A percentile compares a stretch with the other conserved stretches of the same genome.
These are phyloP conservation scores for Tolypocladium guangdongense DNA, from an alignment of 2,329 filamentous ascomycete genomes.

Conservation along the genomic window DNA sequence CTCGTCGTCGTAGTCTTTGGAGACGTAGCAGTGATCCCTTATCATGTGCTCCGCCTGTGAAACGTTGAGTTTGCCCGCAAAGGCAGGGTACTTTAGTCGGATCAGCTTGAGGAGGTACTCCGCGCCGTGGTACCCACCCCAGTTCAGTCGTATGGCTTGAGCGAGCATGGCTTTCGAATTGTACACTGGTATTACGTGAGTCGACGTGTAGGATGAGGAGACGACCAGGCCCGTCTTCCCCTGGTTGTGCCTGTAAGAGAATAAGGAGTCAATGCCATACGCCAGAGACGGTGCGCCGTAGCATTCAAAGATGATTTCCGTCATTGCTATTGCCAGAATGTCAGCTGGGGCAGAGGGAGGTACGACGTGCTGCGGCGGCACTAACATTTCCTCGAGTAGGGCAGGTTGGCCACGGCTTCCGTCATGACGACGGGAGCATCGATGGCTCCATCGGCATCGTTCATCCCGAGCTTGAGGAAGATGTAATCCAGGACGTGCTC, in stretches of 20 bases:
- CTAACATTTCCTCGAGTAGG: constrained; percentile 79
- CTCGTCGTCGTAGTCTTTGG: constrained; percentile 72
- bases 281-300: constrained; percentile 83
- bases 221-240: constrained; percentile 81
- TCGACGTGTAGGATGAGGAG: constrained; percentile 86
- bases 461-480: constrained; percentile 87
- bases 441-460: constrained; percentile 60
- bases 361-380: constrained; percentile 6
- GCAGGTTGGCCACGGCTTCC: constrained; percentile 83
- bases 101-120: constrained; percentile 89
- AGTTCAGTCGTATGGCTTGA: constrained; percentile 83
- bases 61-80: constrained; percentile 74
- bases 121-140: constrained; percentile 82
- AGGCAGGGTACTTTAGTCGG: constrained; percentile 80
- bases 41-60: constrained; percentile 84
- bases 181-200: constrained; percentile 88
- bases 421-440: constrained; percentile 91
- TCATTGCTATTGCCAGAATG: constrained; percentile 59
- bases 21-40: constrained; percentile 81
- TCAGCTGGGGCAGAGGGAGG: constrained; percentile 7
- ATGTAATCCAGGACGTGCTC: constrained; percentile 90
- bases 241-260: constrained; percentile 88
- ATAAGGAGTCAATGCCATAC: constrained; percentile 92
- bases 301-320: constrained; percentile 92
- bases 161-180: constrained; percentile 74